phyloP scores from a whole-genome alignment of 2,329 filamentous ascomycete genomes.

The Apiospora saccharicola region DNA sequence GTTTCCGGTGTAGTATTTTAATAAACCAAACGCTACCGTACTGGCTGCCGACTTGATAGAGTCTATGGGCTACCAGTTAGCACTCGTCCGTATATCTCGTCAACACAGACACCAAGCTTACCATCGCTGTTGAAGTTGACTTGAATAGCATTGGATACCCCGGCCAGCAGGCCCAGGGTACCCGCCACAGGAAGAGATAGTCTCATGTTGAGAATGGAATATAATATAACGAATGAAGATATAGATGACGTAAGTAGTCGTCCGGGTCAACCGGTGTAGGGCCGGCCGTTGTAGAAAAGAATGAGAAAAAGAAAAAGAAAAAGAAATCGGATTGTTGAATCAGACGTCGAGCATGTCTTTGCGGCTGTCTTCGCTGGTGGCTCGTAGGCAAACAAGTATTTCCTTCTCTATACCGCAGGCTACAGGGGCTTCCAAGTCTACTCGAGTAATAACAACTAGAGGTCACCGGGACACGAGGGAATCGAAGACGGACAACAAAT shows the following conservation, averaged over 20 bases:
- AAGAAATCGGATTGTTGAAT: neutral
- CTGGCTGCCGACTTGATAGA: constrained; percentile 54
- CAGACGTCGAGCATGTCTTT: constrained; percentile 20
- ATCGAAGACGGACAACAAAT: constrained; percentile 24
- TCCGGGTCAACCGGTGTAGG: constrained; percentile 22
- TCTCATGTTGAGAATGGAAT: constrained; percentile 34
- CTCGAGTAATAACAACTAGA: neutral
- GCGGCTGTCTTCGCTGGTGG: neutral
- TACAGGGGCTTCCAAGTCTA: neutral
- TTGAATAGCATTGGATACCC: constrained; percentile 39
- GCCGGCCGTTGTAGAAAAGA: constrained; percentile 7
- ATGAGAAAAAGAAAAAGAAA: neutral
- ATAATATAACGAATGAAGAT: constrained; percentile 27
- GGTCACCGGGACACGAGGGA: constrained; percentile 36
- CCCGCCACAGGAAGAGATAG: constrained; percentile 35
- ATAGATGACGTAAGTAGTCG: constrained; percentile 11
- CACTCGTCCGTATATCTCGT: too few relatives aligned
- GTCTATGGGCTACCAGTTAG: constrained; percentile 48
- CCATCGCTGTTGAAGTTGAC: constrained; percentile 44
- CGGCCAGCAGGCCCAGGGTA: constrained; percentile 40
- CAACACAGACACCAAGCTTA: constrained; percentile 44
- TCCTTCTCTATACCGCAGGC: neutral
- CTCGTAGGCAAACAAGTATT: neutral
- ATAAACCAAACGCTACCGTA: constrained; percentile 42
- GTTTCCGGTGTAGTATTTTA: constrained; percentile 43